A percentile compares a stretch with the other conserved stretches of the same genome.
Conservation (phyloP, 192 early-diverging fungal species). For the Glomus cerebriforme region DNA sequence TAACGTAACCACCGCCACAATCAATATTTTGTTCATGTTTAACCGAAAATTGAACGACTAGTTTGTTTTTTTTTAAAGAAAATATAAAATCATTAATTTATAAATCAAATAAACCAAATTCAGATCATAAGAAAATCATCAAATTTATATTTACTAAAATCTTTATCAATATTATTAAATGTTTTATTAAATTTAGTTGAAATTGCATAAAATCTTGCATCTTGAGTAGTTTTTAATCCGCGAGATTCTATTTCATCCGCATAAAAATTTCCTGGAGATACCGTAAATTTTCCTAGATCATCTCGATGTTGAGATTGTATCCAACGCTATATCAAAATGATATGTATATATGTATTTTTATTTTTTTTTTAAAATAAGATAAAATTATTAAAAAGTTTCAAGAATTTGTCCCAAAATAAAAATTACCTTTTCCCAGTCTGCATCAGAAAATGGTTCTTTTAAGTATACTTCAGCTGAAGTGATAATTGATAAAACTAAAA, state of each 20-base stretch:
- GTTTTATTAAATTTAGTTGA: constrained; percentile 70
- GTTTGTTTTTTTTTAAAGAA: background rate
- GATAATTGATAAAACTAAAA: background rate
- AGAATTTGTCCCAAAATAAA: background rate
- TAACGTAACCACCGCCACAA: constrained; percentile 91
- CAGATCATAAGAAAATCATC: background rate
- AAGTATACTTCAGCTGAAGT: constrained; percentile 72
- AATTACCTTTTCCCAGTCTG: constrained; percentile 55
- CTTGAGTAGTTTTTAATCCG: constrained; percentile 80
- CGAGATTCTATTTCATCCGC: constrained; percentile 65
- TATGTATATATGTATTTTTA: no score
- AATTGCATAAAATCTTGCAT: constrained; percentile 85
- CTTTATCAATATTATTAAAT: constrained; percentile 83
- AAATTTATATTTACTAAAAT: constrained; percentile 34
- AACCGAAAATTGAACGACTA: constrained; percentile 87
- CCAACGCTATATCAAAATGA: constrained; percentile 66
- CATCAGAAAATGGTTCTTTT: constrained; percentile 80
- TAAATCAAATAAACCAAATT: background rate
- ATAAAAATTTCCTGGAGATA: constrained; percentile 75
- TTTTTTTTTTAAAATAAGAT: constrained; percentile 31
- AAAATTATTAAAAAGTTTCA: background rate
- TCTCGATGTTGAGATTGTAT: constrained; percentile 61
- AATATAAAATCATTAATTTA: background rate
- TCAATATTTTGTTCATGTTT: constrained; percentile 91
- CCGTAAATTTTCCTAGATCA: constrained; percentile 74